A percentile compares a stretch with the other conserved stretches of the same genome.
Conservation (phyloP, 2,329 filamentous ascomycete species). For the Phyllosticta citriasiana region DNA sequence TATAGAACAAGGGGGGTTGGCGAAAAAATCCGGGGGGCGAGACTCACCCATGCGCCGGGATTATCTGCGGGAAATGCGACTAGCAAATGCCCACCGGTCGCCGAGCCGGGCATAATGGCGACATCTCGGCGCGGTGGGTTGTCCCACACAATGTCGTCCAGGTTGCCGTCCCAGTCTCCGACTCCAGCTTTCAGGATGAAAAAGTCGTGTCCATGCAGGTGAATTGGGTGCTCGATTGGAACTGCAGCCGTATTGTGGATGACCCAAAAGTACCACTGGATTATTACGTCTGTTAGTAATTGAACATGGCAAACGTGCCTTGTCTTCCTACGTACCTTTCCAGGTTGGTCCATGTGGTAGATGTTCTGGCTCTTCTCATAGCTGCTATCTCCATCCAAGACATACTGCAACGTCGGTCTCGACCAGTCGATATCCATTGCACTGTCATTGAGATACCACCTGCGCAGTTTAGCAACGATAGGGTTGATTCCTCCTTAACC, state of each 20-base stretch:
- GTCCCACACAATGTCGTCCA: slow-evolving; percentile 23
- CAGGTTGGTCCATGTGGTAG: slow-evolving; percentile 18
- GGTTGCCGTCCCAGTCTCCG: slow-evolving; percentile 23
- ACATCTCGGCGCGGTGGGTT: slow-evolving; percentile 32
- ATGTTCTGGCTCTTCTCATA: slow-evolving; percentile 21
- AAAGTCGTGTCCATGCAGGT: slow-evolving; percentile 31
- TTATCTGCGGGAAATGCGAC: slow-evolving; percentile 45
- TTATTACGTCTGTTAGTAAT: neutral
- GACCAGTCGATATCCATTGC: slow-evolving; percentile 27
- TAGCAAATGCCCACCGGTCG: slow-evolving; percentile 34
- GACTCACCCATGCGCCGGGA: slow-evolving; percentile 32
- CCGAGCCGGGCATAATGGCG: slow-evolving; percentile 22
- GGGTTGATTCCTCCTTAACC: too few species aligned
- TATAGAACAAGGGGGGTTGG: too few species aligned
- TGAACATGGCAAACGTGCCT: neutral
- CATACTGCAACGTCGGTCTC: slow-evolving; percentile 27
- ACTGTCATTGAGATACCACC: slow-evolving; percentile 31
- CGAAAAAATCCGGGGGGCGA: neutral
- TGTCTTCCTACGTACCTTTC: slow-evolving; percentile 9
- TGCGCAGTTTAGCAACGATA: slow-evolving; percentile 18
- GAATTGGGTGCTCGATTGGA: slow-evolving; percentile 30
- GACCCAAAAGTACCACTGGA: slow-evolving; percentile 38
- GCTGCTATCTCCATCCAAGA: slow-evolving; percentile 20
- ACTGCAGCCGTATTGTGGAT: slow-evolving; percentile 29
- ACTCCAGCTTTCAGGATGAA: slow-evolving; percentile 30